Conservation (phyloP, 2,329 filamentous ascomycete genomes). For the Elsinoe australis region DNA sequence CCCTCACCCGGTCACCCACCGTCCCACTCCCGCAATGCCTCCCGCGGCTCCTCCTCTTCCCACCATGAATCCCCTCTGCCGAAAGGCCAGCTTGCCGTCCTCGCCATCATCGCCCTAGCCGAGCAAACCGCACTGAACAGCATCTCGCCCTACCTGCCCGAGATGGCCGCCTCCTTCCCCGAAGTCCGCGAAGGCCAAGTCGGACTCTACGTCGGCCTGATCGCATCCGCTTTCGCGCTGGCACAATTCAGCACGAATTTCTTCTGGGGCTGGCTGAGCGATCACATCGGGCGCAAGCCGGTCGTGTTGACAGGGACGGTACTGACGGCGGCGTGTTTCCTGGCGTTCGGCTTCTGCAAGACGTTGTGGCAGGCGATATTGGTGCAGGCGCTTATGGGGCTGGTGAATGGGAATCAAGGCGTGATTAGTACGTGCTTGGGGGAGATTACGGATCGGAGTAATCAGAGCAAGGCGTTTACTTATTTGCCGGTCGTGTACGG, state of each 20-base stretch:
- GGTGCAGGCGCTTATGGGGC: slow-evolving; percentile 82
- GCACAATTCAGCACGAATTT: slow-evolving; percentile 92
- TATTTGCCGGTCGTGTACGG: slow-evolving; percentile 97
- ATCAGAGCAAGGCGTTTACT: slow-evolving; percentile 87
- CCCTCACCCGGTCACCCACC: slow-evolving; percentile 21
- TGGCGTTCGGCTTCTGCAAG: slow-evolving; percentile 78
- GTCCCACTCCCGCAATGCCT: slow-evolving; percentile 27
- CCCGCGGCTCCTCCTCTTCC: slow-evolving; percentile 29
- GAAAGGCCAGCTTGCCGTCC: slow-evolving; percentile 68
- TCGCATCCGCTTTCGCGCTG: slow-evolving; percentile 84
- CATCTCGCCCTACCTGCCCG: slow-evolving; percentile 87
- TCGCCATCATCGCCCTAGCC: slow-evolving; percentile 81
- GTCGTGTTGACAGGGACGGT: slow-evolving; percentile 75
- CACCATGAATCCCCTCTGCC: slow-evolving; percentile 66
- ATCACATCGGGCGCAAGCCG: slow-evolving; percentile 71
- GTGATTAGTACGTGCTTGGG: slow-evolving; percentile 89
- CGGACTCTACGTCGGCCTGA: slow-evolving; percentile 80
- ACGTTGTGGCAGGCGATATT: slow-evolving; percentile 75
- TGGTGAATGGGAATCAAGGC: slow-evolving; percentile 91
- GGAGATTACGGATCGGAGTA: slow-evolving; percentile 89
- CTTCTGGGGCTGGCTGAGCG: slow-evolving; percentile 78
- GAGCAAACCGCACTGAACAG: slow-evolving; percentile 97
- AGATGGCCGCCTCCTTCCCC: slow-evolving; percentile 82
- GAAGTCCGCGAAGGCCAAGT: slow-evolving; percentile 64
- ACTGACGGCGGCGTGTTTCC: slow-evolving; percentile 73